phyloP scores from a whole-genome alignment of 2,329 filamentous ascomycete genomes.

The Lasiodiplodia citricola region DNA sequence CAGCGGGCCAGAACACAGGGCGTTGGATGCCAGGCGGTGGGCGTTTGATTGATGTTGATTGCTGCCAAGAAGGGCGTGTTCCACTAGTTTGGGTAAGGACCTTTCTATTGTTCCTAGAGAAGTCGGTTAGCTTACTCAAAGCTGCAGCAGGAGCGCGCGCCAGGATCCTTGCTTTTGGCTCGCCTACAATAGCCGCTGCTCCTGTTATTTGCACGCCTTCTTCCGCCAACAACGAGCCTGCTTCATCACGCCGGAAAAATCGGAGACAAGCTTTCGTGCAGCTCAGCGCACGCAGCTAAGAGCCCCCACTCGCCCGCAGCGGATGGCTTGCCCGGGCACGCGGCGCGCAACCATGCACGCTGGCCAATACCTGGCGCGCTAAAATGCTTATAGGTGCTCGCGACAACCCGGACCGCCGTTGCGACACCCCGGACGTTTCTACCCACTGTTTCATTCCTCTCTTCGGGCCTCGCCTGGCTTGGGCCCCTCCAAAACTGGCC shows the following conservation, averaged over 20 bases:
- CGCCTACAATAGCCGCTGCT: slow-evolving; percentile 12
- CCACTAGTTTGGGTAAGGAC: too few species aligned
- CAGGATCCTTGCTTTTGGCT: neutral
- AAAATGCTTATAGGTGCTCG: slow-evolving; percentile 10
- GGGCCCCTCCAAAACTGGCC: neutral
- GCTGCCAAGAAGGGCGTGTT: neutral
- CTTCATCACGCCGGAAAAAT: neutral
- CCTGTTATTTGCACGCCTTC: slow-evolving; percentile 13
- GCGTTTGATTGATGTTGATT: slow-evolving; percentile 22
- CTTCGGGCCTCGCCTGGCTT: slow-evolving; percentile 1
- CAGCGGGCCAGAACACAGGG: neutral
- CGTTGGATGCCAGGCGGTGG: neutral
- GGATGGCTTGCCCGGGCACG: neutral
- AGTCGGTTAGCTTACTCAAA: neutral
- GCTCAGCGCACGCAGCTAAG: neutral
- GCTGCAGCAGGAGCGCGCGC: neutral
- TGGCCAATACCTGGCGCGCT: slow-evolving; percentile 6
- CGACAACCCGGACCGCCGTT: slow-evolving; percentile 15
- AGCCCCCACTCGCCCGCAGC: neutral
- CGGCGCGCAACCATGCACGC: slow-evolving; percentile 8
- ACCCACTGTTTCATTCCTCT: neutral
- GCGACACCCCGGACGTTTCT: slow-evolving; percentile 13
- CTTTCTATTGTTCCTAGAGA: neutral
- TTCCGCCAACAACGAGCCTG: slow-evolving; percentile 15
- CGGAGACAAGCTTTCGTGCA: slow-evolving; percentile 10